phyloP scores from a whole-genome alignment of 2,329 filamentous ascomycete genomes.

The Botrytis elliptica region DNA sequence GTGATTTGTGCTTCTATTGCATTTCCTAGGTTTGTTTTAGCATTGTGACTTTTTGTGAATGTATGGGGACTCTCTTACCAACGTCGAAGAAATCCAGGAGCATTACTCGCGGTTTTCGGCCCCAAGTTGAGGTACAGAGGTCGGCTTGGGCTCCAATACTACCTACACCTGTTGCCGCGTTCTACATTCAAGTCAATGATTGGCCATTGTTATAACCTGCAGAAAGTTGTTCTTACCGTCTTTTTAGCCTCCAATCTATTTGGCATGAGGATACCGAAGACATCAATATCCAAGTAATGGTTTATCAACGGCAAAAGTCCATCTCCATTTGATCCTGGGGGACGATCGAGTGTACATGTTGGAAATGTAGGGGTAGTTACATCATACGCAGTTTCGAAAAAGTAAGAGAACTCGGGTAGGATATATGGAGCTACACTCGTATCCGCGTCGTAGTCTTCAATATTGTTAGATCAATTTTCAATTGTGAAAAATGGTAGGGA shows the following conservation, averaged over 20 bases:
- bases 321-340: conserved; percentile 44
- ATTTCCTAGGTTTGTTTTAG: conserved; percentile 30
- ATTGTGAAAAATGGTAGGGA: no score
- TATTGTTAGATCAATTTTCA: not conserved
- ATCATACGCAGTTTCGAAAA: conserved; percentile 73
- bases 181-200: not conserved
- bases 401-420: conserved; percentile 61
- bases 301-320: conserved; percentile 59
- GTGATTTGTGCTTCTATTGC: conserved; percentile 36
- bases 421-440: conserved; percentile 57
- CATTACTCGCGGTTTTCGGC: conserved; percentile 51
- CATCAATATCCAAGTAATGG: conserved; percentile 58
- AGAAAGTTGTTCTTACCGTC: conserved; percentile 21
- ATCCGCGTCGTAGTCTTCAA: conserved; percentile 58
- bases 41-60: not conserved
- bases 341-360: conserved; percentile 65
- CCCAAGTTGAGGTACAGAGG: conserved; percentile 48
- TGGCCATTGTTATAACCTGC: not conserved
- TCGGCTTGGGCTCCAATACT: conserved; percentile 51
- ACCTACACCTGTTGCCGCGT: conserved; percentile 46
- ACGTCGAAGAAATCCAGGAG: conserved; percentile 60
- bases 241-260: conserved; percentile 47
- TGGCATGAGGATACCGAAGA: conserved; percentile 51
- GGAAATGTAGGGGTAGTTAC: conserved; percentile 52
- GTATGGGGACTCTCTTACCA: conserved; percentile 19